Percentiles rank a stretch among this genome's conserved stretches.
Evolutionary conservation across 345 rosid genomes (phyloP).

Genomic region (Gossypium arboreum): DNA sequence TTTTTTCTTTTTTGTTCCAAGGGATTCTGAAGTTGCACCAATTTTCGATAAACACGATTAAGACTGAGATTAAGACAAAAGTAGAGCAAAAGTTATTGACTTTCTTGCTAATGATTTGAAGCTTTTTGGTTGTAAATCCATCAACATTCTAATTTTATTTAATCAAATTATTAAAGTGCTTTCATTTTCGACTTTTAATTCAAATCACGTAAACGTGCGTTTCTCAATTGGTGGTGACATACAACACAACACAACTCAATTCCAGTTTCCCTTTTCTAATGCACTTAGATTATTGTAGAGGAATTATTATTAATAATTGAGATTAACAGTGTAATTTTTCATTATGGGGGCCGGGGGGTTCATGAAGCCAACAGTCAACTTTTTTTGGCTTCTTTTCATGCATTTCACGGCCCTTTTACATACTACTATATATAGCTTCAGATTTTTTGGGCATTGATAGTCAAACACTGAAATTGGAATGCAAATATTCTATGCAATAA

Average conservation of each 20-base stretch:
- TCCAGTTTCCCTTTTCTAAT: neutral
- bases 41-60: neutral
- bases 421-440: neutral
- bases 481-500: neutral
- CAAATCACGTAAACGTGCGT: too few species aligned
- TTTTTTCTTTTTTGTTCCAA: too few species aligned
- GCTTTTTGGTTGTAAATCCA: constrained; percentile 13
- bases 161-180: neutral
- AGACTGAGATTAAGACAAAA: constrained; percentile 5
- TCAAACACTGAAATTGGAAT: neutral
- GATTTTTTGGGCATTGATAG: neutral
- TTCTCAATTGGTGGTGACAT: too few species aligned
- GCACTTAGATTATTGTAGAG: neutral
- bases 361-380: neutral
- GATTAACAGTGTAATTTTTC: neutral
- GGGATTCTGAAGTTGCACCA: too few species aligned
- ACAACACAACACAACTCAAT: neutral
- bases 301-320: neutral
- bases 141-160: constrained; percentile 2
- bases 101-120: constrained; percentile 1
- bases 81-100: constrained; percentile 9
- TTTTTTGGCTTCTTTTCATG: neutral
- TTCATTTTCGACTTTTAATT: neutral
- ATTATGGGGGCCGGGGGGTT: neutral
- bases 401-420: neutral